Percentiles rank a stretch among this genome's conserved stretches.
Evolutionary conservation across 495 filamentous ascomycete species (phyloP).

Genomic region (Lophiostoma macrostomum): DNA sequence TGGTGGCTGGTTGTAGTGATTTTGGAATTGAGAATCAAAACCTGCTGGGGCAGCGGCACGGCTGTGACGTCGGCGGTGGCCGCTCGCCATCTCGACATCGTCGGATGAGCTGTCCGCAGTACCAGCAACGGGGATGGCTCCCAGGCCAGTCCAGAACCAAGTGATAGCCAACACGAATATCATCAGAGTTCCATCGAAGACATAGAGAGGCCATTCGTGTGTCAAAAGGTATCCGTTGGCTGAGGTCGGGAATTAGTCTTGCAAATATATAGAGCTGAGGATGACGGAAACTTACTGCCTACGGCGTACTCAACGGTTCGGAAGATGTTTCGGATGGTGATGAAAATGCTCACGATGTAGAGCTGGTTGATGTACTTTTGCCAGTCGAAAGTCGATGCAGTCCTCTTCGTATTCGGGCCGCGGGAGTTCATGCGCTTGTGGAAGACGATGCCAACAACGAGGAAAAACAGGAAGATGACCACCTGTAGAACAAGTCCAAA

Average conservation of each 20-base stretch:
- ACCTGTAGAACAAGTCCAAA: conserved; percentile 36
- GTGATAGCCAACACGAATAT: conserved; percentile 48
- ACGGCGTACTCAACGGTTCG: conserved; percentile 60
- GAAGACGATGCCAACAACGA: conserved; percentile 23
- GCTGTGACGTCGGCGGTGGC: no score
- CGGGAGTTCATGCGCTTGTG: conserved; percentile 16
- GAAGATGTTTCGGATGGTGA: conserved; percentile 59
- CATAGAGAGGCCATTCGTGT: conserved; percentile 60
- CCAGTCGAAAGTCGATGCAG: conserved; percentile 55
- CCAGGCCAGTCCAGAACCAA: no score
- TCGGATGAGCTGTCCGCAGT: no score
- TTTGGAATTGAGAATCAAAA: no score
- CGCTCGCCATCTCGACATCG: no score
- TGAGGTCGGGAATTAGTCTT: no score
- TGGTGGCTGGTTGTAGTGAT: no score
- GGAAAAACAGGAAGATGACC: conserved; percentile 35
- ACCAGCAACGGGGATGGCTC: no score
- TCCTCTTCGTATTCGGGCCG: no score
- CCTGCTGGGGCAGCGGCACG: no score
- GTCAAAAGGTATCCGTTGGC: conserved; percentile 50
- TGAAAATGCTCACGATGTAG: conserved; percentile 52
- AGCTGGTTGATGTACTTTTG: conserved; percentile 48
- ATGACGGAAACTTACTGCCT: conserved; percentile 39
- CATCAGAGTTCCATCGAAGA: conserved; percentile 63
- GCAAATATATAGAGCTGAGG: neutral